Base-by-base conservation (phyloP, 1,284 basidiomycete genomes). In the Marasmius fiardii region DNA sequence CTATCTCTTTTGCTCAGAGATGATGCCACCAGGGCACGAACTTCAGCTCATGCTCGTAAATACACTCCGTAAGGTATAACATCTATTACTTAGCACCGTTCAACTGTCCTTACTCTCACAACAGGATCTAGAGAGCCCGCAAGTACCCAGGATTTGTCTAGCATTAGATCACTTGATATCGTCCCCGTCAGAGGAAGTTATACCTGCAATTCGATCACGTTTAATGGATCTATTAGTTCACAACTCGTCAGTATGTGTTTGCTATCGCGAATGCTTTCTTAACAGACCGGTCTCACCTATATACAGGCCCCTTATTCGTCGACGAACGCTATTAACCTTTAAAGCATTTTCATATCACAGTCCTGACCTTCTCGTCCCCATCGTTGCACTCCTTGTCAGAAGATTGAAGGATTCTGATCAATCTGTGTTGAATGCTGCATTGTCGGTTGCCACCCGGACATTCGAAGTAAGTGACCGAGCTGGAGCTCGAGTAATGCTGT, bases 31-130 rank as follows among this genome's bases (percentile, higher is more conserved):
- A 18, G 69, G 77, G 43, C 83, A 90, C 64, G 88, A 90, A 59
- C 73, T 92, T 26, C 79, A 82, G 57, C 73, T 92, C n/a, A 90
- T 92, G 88, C 74, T 92, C 12, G 83, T 92, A 44, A 92, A 92
- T 60, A 91, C 90, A 1, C 64, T 91, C 39, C 83, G 89, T 58
- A 92, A 92, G 77, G 89, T 85, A 61, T 48, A 57, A 45, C 43
- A 20, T 33, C 31, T 20, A 23, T 31, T 28, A 31, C 28, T 24
- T 52, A 21, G 51, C 56, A 33, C 58, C 21, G 28, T 18, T 44
- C 21, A 54, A 39, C 7, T 43, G 12, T 12, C 12, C 39, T 43
- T 3, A 33, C 18, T 21, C 18, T 24, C 20, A 24, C 4, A 47
- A 8, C 16, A 90, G 90, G 87, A 92, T 65, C 64, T 92, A 34